These are phyloP conservation scores for Alternaria tenuissima DNA, from an alignment of 2,329 filamentous ascomycete genomes.

Conservation along the genomic window DNA sequence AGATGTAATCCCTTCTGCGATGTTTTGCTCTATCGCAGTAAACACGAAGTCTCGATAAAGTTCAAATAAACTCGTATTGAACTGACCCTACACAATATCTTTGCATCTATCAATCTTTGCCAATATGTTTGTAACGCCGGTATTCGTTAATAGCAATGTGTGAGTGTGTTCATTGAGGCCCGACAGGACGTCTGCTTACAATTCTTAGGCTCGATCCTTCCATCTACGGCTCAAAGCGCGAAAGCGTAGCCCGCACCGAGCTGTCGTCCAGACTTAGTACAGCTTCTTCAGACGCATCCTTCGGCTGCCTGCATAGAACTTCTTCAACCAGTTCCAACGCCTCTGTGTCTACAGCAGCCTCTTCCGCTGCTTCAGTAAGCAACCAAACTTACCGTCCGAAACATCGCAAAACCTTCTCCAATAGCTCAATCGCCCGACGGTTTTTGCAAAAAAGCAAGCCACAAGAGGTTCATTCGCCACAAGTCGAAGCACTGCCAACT, in stretches of 20 bases:
- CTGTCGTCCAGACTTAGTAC: slow-evolving; percentile 11
- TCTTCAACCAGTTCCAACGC: slow-evolving; percentile 19
- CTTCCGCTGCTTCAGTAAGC: slow-evolving; percentile 20
- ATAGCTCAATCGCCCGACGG: slow-evolving; percentile 17
- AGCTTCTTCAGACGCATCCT: slow-evolving; percentile 22
- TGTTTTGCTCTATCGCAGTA: slow-evolving; percentile 2
- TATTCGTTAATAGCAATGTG: slow-evolving; percentile 24
- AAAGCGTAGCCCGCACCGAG: slow-evolving; percentile 8
- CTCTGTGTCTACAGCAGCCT: slow-evolving; percentile 21
- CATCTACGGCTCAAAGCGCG: slow-evolving; percentile 12
- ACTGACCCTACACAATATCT: not conserved
- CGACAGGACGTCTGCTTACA: slow-evolving; percentile 15
- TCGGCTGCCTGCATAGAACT: slow-evolving; percentile 16
- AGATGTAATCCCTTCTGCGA: slow-evolving; percentile 7
- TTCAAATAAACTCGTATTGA: not conserved
- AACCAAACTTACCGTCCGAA: slow-evolving; percentile 9
- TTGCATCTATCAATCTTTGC: not conserved
- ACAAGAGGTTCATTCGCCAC: not conserved
- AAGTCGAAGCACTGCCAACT: slow-evolving; percentile 7
- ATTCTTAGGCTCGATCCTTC: slow-evolving; percentile 20
- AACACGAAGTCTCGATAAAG: not conserved
- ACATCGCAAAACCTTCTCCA: slow-evolving; percentile 25
- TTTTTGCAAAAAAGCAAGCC: slow-evolving; percentile 24
- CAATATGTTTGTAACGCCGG: slow-evolving; percentile 30
- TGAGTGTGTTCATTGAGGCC: slow-evolving; percentile 13